These are phyloP conservation scores for Diaporthe caulivora DNA, from an alignment of 2,329 filamentous ascomycete genomes.

Conservation along the genomic window DNA sequence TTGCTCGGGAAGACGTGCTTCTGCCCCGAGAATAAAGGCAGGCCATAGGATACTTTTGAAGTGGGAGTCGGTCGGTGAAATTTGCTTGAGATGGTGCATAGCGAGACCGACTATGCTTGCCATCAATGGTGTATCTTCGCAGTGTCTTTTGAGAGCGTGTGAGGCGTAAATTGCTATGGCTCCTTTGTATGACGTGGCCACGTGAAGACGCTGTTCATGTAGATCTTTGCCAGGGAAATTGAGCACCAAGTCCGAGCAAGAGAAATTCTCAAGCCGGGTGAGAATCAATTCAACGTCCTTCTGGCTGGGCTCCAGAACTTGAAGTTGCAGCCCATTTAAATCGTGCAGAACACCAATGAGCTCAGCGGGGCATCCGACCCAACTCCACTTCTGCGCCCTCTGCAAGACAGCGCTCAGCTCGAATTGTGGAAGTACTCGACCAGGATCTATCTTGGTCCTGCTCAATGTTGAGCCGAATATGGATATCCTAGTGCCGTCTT, in stretches of 20 bases:
- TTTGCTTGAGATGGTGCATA: constrained; percentile 24
- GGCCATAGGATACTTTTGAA: constrained; percentile 40
- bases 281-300: background rate
- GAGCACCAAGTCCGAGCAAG: background rate
- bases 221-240: background rate
- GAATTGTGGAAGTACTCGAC: background rate
- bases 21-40: constrained; percentile 35
- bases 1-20: constrained; percentile 32
- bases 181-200: background rate
- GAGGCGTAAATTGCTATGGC: background rate
- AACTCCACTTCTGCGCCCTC: background rate
- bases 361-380: constrained; percentile 11
- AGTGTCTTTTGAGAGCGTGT: background rate
- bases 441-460: constrained; percentile 10
- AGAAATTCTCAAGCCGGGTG: background rate
- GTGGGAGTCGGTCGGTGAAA: constrained; percentile 33
- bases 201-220: background rate
- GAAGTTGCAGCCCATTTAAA: background rate
- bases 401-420: background rate
- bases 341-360: background rate
- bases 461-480: constrained; percentile 15
- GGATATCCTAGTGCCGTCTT: background rate
- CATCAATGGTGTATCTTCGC: background rate
- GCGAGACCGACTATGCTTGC: background rate
- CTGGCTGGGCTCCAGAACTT: too few relatives aligned